Evolutionary conservation across 495 filamentous ascomycete species (phyloP).

Genomic region (Aspergillus carlsbadensis): DNA sequence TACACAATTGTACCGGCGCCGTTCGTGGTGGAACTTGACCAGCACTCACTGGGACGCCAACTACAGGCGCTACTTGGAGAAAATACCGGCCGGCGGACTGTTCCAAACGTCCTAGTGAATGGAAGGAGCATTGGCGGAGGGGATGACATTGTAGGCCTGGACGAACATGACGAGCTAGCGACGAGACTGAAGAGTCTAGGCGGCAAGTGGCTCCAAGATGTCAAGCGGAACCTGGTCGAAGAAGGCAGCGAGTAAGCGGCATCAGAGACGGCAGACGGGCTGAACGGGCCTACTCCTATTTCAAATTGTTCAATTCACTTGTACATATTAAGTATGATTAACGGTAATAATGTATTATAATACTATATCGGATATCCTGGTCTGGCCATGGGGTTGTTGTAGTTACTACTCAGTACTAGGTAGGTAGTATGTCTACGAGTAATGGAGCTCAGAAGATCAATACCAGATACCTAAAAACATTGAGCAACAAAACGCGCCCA

Average conservation of each 20-base stretch:
- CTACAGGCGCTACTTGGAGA: constrained; percentile 68
- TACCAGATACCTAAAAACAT: too few relatives aligned
- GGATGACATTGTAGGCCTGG: constrained; percentile 77
- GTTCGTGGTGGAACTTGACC: constrained; percentile 87
- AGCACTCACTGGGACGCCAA: constrained; percentile 67
- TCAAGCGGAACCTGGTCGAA: constrained; percentile 17
- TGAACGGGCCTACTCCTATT: not conserved
- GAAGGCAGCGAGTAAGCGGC: not conserved
- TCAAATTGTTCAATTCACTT: not conserved
- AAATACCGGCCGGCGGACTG: constrained; percentile 77
- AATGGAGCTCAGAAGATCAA: too few relatives aligned
- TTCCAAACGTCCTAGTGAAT: constrained; percentile 87
- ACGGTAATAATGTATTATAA: constrained; percentile 2
- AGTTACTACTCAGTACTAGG: too few relatives aligned
- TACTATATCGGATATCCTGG: too few relatives aligned
- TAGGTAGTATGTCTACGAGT: too few relatives aligned
- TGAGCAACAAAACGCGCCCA: too few relatives aligned
- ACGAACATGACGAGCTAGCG: constrained; percentile 64
- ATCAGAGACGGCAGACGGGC: too few relatives aligned
- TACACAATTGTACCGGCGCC: constrained; percentile 82
- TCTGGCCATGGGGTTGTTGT: too few relatives aligned
- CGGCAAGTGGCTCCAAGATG: constrained; percentile 65
- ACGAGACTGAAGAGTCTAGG: constrained; percentile 72
- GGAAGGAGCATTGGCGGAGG: constrained; percentile 88
- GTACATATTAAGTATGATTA: constrained; percentile 4